These are phyloP conservation scores for Byssothecium circinans DNA, from an alignment of 2,329 filamentous ascomycete species.

Conservation along the genomic window DNA sequence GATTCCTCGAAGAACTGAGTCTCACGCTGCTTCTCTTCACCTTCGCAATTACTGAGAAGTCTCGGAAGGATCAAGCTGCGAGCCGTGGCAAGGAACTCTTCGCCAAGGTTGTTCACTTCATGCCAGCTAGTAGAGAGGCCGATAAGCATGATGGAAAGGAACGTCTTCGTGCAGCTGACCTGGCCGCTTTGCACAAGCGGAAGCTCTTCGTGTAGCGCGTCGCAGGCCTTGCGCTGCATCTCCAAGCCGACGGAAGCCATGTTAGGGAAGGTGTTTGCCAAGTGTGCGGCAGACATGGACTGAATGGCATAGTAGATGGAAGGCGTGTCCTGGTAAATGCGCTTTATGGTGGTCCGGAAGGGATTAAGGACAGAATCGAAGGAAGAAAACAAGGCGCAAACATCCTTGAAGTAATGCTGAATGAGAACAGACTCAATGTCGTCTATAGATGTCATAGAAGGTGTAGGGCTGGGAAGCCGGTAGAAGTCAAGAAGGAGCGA, in stretches of 20 bases:
- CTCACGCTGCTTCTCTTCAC: constrained; percentile 37
- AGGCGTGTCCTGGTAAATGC: constrained; percentile 60
- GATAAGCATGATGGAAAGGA: constrained; percentile 61
- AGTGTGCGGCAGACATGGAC: constrained; percentile 65
- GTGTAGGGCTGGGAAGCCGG: constrained; percentile 38
- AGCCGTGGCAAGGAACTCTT: constrained; percentile 55
- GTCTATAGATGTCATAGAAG: constrained; percentile 37
- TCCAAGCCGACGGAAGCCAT: constrained; percentile 55
- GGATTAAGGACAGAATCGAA: constrained; percentile 65
- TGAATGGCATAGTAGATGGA: constrained; percentile 64
- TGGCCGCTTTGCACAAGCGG: constrained; percentile 47
- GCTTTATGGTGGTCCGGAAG: constrained; percentile 60
- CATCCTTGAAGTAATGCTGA: constrained; percentile 66
- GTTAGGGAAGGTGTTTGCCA: constrained; percentile 60
- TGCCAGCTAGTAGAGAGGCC: constrained; percentile 65
- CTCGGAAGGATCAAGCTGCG: constrained; percentile 49
- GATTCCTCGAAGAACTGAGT: constrained; percentile 59
- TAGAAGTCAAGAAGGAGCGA: constrained; percentile 46
- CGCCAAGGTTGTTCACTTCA: constrained; percentile 57
- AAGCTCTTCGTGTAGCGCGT: constrained; percentile 54
- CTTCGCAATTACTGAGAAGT: constrained; percentile 40
- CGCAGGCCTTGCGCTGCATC: constrained; percentile 56
- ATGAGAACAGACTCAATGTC: constrained; percentile 60
- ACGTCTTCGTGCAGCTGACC: constrained; percentile 52
- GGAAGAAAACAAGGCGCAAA: constrained; percentile 64